Evolutionary conservation across 768 basidiomycete genomes (phyloP).

Genomic region (Hortiboletus campestris): DNA sequence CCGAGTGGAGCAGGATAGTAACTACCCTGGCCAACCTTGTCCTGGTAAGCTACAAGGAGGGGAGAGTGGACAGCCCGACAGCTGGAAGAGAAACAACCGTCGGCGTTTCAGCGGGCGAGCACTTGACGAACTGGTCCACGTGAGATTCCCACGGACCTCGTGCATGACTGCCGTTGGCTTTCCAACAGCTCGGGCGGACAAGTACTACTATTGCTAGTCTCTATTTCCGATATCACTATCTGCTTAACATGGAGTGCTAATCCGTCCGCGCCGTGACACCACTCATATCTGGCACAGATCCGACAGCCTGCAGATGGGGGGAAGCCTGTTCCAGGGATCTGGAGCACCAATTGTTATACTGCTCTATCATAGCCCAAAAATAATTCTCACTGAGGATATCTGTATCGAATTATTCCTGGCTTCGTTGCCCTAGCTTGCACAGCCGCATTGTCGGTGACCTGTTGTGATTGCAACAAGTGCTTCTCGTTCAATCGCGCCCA

Average conservation of each 20-base stretch:
- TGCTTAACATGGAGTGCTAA: not conserved
- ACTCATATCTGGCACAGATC: conserved; percentile 39
- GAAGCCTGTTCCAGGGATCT: conserved; percentile 62
- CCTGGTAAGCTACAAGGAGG: not conserved
- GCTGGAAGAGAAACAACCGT: not conserved
- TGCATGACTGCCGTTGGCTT: not conserved
- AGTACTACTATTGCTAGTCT: not conserved
- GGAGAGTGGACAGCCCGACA: not conserved
- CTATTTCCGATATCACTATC: not conserved
- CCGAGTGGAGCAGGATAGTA: conserved; percentile 1
- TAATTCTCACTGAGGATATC: conserved; percentile 71
- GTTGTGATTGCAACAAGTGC: conserved; percentile 48
- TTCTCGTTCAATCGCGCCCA: conserved; percentile 58
- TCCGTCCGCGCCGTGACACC: conserved; percentile 35
- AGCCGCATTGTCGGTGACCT: conserved; percentile 38
- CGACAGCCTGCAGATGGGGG: conserved; percentile 59
- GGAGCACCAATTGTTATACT: conserved; percentile 4
- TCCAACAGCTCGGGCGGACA: not conserved
- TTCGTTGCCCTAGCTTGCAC: conserved; percentile 43
- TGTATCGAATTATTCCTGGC: conserved; percentile 54
- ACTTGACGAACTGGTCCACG: conserved; percentile 21
- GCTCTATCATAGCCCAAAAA: not conserved
- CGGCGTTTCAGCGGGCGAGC: not conserved
- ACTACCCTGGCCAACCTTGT: conserved; percentile 9
- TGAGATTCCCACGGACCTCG: conserved; percentile 22